Evolutionary conservation across 768 basidiomycete species (phyloP), one percentile per base, ranked within the genome.

Genomic region (Kwoniella botswanensis): DNA sequence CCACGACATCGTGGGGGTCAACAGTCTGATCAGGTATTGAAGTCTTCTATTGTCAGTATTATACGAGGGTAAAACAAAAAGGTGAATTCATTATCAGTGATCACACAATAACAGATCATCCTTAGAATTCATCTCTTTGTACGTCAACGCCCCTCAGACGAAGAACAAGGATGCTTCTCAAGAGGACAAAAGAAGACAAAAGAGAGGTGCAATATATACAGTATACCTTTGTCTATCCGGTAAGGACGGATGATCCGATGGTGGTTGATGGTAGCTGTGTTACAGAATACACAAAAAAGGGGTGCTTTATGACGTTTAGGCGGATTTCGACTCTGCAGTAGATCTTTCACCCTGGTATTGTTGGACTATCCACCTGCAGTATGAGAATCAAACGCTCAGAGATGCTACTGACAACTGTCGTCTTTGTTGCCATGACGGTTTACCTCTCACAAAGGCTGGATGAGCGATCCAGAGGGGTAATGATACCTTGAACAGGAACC

Each of bases 231-330:
- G 57, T 58, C 57, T 22, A 2, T 24, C 24, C 46, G 46, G 46
- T 18, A 11, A 50, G 46, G 46, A 50, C 46, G 46, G 46, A 50
- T 35, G 35, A 35, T 35, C 35, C 35, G 35, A 50, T 50, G 46
- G 18, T 50, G 46, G 46, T 50, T 18, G 13, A 50, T 61, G 41
- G 59, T 61, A 61, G 41, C 22, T 61, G 59, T 61, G 59, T 61
- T 58, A 58, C 57, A 50, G 18, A 15, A 50, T 18, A 58, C 29
- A 58, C 57, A 58, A 21, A 58, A 58, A 13, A 26, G 41, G 57
- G 57, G 29, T 61, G 43, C 59, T 61, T 61, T 61, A 22, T 61
- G 59, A 61, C 42, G 42, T 61, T n/a, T 10, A 42, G 6, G 59
- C 9, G 21, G 15, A 13, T 58, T 12, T 50, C 18, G 7, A 35